These are phyloP conservation scores for Rubia tinctorum DNA, from an alignment of 305 asterid species.

Conservation along the genomic window DNA sequence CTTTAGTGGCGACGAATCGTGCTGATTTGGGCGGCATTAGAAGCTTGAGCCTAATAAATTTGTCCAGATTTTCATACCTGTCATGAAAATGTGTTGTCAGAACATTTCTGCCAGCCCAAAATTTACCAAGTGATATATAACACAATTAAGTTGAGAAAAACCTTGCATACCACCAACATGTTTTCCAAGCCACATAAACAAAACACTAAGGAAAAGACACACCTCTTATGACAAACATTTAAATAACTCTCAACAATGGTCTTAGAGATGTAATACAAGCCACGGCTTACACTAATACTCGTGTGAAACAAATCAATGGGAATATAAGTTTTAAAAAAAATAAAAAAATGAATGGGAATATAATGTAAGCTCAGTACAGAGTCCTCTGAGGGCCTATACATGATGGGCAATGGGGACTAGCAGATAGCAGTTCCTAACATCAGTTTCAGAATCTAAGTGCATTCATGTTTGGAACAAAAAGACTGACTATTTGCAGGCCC, in stretches of 20 bases:
- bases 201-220: neutral
- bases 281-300: neutral
- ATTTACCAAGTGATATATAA: neutral
- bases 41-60: slow-evolving; percentile 25
- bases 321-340: too few species aligned
- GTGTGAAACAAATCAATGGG: neutral
- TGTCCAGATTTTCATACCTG: slow-evolving; percentile 35
- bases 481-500: neutral
- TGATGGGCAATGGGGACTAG: neutral
- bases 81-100: neutral
- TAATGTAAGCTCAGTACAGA: neutral
- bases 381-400: slow-evolving; percentile 1
- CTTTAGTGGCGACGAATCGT: slow-evolving; percentile 30
- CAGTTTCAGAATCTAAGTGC: neutral
- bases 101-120: neutral
- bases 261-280: neutral
- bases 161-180: neutral
- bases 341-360: too few species aligned
- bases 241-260: neutral
- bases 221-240: neutral
- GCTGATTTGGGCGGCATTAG: slow-evolving; percentile 24
- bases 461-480: neutral
- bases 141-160: neutral
- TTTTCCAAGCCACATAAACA: neutral
- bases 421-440: neutral